These are phyloP conservation scores for Cercospora sp. DNA, from an alignment of 2,329 filamentous ascomycete species.

Conservation along the genomic window DNA sequence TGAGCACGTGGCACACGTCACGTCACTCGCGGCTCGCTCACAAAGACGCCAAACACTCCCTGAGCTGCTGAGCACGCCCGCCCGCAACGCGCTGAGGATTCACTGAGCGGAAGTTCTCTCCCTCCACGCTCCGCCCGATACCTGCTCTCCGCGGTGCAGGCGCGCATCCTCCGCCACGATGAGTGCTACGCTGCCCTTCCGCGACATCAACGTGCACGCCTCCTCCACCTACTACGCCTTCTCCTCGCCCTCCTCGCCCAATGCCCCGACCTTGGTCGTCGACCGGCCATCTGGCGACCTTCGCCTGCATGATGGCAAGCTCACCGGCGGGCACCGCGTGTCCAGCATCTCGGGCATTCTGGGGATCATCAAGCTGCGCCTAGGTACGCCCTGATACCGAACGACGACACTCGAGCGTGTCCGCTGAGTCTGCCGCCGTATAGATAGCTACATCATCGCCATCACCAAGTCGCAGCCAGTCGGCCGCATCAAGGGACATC, in stretches of 20 bases:
- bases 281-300: conserved; percentile 92
- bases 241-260: conserved; percentile 88
- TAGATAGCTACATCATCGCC: conserved; percentile 94
- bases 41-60: neutral
- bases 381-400: conserved; percentile 62
- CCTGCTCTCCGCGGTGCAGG: neutral
- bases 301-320: conserved; percentile 75
- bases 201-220: conserved; percentile 95
- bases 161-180: conserved; percentile 38
- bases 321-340: conserved; percentile 76
- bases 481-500: conserved; percentile 89
- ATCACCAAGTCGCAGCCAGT: conserved; percentile 93
- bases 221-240: conserved; percentile 93
- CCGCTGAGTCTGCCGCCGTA: conserved; percentile 34
- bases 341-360: conserved; percentile 94
- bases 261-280: conserved; percentile 82
- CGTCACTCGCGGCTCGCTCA: conserved; percentile 4
- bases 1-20: conserved; percentile 13
- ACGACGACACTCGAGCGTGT: neutral
- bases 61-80: neutral
- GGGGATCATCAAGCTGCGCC: conserved; percentile 86
- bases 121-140: neutral
- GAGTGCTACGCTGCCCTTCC: conserved; percentile 68
- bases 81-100: neutral
- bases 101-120: neutral